Conservation (phyloP, 768 basidiomycete genomes). For the Tylopilus subfusipes region DNA sequence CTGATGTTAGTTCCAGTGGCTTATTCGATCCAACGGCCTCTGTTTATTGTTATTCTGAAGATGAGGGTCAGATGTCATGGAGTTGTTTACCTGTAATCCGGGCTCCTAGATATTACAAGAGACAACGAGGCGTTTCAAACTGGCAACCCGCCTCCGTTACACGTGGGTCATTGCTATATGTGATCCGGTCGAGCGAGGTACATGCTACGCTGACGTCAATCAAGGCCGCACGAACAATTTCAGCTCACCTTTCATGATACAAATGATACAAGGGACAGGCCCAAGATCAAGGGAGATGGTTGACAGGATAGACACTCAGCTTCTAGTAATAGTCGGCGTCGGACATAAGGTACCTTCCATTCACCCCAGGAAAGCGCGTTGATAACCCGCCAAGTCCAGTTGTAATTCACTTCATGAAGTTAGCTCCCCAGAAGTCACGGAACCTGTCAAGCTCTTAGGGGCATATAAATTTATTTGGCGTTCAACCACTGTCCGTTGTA, state of each 20-base stretch:
- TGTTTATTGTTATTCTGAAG: neutral
- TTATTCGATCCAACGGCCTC: no score
- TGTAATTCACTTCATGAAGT: no score
- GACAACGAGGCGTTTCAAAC: no score
- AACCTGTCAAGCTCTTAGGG: neutral
- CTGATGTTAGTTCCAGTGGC: neutral
- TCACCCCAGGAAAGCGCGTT: neutral
- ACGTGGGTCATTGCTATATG: no score
- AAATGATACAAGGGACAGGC: neutral
- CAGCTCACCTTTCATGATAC: neutral
- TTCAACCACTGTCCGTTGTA: no score
- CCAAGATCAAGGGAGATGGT: neutral
- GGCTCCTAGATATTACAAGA: no score
- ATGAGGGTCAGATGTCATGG: neutral
- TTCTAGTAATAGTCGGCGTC: neutral
- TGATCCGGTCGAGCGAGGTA: no score
- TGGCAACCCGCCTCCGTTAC: no score
- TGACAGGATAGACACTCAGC: neutral
- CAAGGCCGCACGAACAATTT: no score
- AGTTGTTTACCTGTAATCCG: no score
- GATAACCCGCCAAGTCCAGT: neutral
- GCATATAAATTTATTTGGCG: neutral
- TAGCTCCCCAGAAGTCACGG: neutral
- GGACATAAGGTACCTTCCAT: neutral
- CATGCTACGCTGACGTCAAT: no score